phyloP scores from a whole-genome alignment of 1,139 yeast genomes.

The Pichia sp. region DNA sequence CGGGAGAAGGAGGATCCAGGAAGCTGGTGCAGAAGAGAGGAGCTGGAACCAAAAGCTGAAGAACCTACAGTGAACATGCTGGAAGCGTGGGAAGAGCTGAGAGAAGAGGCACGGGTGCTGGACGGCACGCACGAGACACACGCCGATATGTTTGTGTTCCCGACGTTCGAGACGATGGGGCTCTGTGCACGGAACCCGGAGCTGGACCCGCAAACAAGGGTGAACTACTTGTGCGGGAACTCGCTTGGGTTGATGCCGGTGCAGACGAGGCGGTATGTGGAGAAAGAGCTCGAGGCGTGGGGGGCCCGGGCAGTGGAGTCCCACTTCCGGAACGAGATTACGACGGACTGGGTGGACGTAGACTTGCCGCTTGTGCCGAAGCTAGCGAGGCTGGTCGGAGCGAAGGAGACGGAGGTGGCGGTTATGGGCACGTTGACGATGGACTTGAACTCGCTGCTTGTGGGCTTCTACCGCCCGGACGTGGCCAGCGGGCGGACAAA shows the following conservation, averaged over 20 bases:
- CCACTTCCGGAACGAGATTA: slow-evolving; percentile 54
- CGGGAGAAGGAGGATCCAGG: neutral
- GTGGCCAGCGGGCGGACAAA: slow-evolving; percentile 47
- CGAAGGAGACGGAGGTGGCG: slow-evolving; percentile 68
- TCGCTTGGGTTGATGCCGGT: slow-evolving; percentile 88
- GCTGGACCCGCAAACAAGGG: slow-evolving; percentile 12
- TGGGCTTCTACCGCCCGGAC: slow-evolving; percentile 69
- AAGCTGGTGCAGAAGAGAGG: neutral
- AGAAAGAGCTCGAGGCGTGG: slow-evolving; percentile 79
- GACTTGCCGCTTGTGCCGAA: slow-evolving; percentile 71
- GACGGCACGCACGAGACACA: slow-evolving; percentile 21
- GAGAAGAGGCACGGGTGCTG: slow-evolving; percentile 18
- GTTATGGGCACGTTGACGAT: slow-evolving; percentile 81
- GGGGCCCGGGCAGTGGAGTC: slow-evolving; percentile 72
- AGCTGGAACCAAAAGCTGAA: neutral
- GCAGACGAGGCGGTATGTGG: slow-evolving; percentile 52
- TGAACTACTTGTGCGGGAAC: slow-evolving; percentile 79
- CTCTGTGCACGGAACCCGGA: slow-evolving; percentile 11
- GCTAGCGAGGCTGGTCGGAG: slow-evolving; percentile 75
- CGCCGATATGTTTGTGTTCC: slow-evolving; percentile 26
- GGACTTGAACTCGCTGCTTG: slow-evolving; percentile 69
- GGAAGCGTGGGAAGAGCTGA: neutral
- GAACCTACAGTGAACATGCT: neutral
- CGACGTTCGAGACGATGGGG: slow-evolving; percentile 31
- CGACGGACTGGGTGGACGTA: slow-evolving; percentile 73